Conservation (phyloP, 2,329 filamentous ascomycete genomes). For the Exophiala viscosa region DNA sequence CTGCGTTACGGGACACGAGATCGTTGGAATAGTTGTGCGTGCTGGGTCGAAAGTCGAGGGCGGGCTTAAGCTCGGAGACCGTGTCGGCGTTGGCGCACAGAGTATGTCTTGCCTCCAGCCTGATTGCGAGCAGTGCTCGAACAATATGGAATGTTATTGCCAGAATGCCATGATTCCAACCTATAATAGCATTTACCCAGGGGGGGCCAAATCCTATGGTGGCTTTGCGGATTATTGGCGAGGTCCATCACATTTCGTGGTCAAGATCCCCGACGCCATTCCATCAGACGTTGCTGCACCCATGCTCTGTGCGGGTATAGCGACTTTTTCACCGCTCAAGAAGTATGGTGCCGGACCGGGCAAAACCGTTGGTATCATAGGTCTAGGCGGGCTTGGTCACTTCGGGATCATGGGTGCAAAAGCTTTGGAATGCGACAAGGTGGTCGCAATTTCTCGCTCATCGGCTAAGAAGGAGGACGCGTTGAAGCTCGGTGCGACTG, state of each 20-base stretch:
- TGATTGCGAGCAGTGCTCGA: conserved; percentile 51
- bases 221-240: conserved; percentile 59
- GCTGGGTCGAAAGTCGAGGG: conserved; percentile 44
- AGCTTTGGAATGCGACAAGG: conserved; percentile 64
- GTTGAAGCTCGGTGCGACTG: conserved; percentile 51
- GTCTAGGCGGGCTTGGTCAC: conserved; percentile 71
- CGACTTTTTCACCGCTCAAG: conserved; percentile 65
- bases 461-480: conserved; percentile 51
- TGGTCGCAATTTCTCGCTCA: conserved; percentile 54
- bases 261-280: conserved; percentile 39
- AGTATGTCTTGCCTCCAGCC: conserved; percentile 47
- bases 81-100: conserved; percentile 62
- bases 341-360: conserved; percentile 66
- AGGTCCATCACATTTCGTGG: conserved; percentile 39
- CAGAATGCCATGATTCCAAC: conserved; percentile 48
- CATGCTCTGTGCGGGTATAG: conserved; percentile 70
- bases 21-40: conserved; percentile 57
- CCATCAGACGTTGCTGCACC: conserved; percentile 59
- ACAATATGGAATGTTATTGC: conserved; percentile 40
- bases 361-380: conserved; percentile 67
- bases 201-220: conserved; percentile 64
- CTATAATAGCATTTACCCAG: conserved; percentile 55
- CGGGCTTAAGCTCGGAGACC: conserved; percentile 57
- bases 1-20: conserved; percentile 62
- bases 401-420: conserved; percentile 68